Evolutionary conservation across 2,329 filamentous ascomycete genomes (phyloP).

Genomic region (Colletotrichum australisinense): DNA sequence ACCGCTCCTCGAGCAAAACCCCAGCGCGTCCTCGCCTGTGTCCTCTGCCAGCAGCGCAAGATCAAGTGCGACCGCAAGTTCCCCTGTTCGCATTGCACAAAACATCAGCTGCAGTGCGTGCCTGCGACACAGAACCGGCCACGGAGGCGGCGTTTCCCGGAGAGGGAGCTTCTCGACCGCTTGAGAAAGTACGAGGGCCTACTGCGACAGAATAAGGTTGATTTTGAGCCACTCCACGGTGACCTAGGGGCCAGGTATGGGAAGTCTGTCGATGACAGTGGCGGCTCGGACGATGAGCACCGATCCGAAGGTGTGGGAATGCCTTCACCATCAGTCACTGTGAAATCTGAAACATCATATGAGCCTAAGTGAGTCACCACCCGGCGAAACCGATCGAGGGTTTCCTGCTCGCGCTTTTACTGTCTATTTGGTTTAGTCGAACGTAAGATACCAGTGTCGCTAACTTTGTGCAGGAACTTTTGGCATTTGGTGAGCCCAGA

Average conservation of each 20-base stretch:
- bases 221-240: constrained; percentile 59
- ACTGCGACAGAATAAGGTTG: constrained; percentile 64
- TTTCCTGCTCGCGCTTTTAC: neutral
- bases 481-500: neutral
- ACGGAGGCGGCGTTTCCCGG: constrained; percentile 59
- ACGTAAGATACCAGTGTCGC: neutral
- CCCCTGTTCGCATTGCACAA: constrained; percentile 67
- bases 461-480: neutral
- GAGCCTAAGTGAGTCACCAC: neutral
- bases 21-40: constrained; percentile 57
- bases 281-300: constrained; percentile 48
- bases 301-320: neutral
- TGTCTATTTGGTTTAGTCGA: neutral
- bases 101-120: constrained; percentile 55
- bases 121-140: constrained; percentile 52
- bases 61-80: constrained; percentile 70
- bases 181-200: constrained; percentile 68
- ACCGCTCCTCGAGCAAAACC: constrained; percentile 35
- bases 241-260: constrained; percentile 3
- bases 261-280: constrained; percentile 53
- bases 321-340: neutral
- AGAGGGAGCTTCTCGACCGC: constrained; percentile 68
- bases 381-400: neutral
- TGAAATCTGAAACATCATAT: neutral
- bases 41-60: constrained; percentile 73